phyloP scores from a whole-genome alignment of 352 stramenopile genomes.

The Phytophthora palmivora region DNA sequence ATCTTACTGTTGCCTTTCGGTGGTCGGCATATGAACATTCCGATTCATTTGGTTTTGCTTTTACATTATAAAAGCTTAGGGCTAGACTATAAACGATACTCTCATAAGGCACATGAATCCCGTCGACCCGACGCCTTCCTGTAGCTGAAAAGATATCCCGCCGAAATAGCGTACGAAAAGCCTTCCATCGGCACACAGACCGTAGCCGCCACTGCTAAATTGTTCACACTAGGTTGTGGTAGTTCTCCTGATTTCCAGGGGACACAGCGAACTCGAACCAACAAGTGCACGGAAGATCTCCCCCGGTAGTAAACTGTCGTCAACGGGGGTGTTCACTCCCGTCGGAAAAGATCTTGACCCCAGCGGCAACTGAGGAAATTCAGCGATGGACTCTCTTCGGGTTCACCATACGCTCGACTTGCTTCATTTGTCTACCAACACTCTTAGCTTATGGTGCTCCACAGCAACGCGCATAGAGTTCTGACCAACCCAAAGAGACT shows the following conservation, averaged over 20 bases:
- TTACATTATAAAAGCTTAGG: too few relatives aligned
- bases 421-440: conserved; percentile 17
- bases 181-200: conserved; percentile 84
- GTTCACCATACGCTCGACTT: conserved; percentile 61
- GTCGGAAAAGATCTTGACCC: conserved; percentile 65
- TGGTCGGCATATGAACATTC: too few relatives aligned
- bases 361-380: conserved; percentile 55
- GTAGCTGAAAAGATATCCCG: conserved; percentile 98
- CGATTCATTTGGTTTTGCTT: too few relatives aligned
- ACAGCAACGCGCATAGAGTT: conserved; percentile 97
- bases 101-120: conserved; percentile 44
- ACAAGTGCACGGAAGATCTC: conserved; percentile 2
- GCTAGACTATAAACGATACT: not conserved
- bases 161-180: conserved; percentile 98
- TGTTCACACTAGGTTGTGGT: conserved; percentile 14
- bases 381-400: conserved; percentile 54
- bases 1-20: conserved; percentile 15
- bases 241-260: too few relatives aligned
- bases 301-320: conserved; percentile 67
- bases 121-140: conserved; percentile 97
- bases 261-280: too few relatives aligned
- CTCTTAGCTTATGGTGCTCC: conserved; percentile 46
- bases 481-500: conserved; percentile 96
- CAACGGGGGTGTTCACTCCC: conserved; percentile 50
- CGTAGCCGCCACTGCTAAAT: conserved; percentile 25